These are phyloP conservation scores for Hypericum perforatum DNA, from an alignment of 345 rosid species.

Conservation along the genomic window DNA sequence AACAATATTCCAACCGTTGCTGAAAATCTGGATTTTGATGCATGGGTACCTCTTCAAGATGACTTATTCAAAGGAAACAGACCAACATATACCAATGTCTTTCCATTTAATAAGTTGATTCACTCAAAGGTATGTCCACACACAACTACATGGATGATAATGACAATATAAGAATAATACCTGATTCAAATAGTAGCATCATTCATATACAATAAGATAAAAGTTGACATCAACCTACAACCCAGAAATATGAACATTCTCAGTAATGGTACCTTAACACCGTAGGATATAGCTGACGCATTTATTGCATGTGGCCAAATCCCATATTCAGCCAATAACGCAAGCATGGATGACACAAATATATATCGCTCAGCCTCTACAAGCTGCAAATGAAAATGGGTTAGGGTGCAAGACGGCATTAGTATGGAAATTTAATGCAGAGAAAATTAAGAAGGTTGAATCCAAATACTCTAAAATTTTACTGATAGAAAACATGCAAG, in stretches of 20 bases:
- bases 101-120: too few species aligned
- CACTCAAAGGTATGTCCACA: too few species aligned
- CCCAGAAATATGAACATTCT: neutral
- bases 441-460: neutral
- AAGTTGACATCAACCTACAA: neutral
- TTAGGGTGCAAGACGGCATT: neutral
- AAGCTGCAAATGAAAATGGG: slow-evolving; percentile 31
- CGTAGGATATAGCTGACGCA: slow-evolving; percentile 56
- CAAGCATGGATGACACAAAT: slow-evolving; percentile 79
- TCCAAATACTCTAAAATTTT: neutral
- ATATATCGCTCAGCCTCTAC: slow-evolving; percentile 73
- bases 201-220: neutral
- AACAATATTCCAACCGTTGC: too few species aligned
- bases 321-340: slow-evolving; percentile 73
- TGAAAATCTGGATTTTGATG: too few species aligned
- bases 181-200: neutral
- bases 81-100: too few species aligned
- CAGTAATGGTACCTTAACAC: slow-evolving; percentile 51
- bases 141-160: too few species aligned
- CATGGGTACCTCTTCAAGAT: too few species aligned
- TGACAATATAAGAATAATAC: too few species aligned
- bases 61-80: too few species aligned
- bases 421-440: neutral
- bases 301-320: slow-evolving; percentile 58
- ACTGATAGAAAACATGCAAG: too few species aligned